Conservation (phyloP, 441 rosid species). For the Brassica balearica region DNA sequence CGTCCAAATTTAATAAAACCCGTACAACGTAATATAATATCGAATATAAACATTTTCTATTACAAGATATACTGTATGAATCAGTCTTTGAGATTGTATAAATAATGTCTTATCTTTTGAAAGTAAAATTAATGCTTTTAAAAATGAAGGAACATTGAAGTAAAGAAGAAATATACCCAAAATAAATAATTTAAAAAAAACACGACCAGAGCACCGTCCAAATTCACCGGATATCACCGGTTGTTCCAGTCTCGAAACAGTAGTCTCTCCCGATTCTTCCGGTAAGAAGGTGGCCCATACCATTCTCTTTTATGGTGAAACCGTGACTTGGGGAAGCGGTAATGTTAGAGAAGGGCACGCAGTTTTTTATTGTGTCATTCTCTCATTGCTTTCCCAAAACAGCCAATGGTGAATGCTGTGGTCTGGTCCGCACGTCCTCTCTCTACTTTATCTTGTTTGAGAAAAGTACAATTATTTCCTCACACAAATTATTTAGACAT, state of each 20-base stretch:
- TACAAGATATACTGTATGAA: not conserved
- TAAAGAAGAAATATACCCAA: not conserved
- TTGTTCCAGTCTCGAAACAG: constrained; percentile 5
- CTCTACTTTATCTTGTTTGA: constrained; percentile 35
- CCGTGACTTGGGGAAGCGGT: constrained; percentile 46
- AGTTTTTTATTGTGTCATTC: not conserved
- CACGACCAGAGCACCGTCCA: constrained; percentile 15
- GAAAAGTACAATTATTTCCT: not conserved
- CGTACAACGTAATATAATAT: not conserved
- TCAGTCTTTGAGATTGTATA: not conserved
- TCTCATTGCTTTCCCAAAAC: constrained; percentile 23
- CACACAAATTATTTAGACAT: not conserved
- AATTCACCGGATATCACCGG: constrained; percentile 22
- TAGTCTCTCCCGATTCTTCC: constrained; percentile 40
- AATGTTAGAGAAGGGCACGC: constrained; percentile 27
- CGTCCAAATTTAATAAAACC: not conserved
- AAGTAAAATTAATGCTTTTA: not conserved
- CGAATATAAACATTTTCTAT: not conserved
- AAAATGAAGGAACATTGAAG: not conserved
- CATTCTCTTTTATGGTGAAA: constrained; percentile 30
- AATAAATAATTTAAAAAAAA: not conserved
- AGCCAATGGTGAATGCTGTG: constrained; percentile 29
- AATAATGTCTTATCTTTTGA: not conserved
- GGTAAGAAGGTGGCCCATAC: constrained; percentile 19
- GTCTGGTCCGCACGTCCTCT: constrained; percentile 42